Evolutionary conservation across 1,284 basidiomycete genomes (phyloP), one percentile per base, ranked within the genome.

Genomic region (Schizopora paradoxa): DNA sequence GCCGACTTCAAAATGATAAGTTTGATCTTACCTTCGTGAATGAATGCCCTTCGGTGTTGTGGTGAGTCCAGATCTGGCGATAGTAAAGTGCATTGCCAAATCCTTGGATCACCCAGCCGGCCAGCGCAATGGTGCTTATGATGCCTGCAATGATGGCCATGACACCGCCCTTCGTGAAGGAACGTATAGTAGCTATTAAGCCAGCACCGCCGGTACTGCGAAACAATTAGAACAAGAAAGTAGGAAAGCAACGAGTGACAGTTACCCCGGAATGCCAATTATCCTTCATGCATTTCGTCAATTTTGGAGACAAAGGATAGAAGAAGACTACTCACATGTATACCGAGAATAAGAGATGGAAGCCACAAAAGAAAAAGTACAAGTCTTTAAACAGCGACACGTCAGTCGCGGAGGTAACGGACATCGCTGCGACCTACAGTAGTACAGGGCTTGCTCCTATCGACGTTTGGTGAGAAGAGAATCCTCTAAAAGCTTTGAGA

Each of bases 361-460:
- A 96, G 26, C 91, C 94, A 47, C 83, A 77, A 67, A 98, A 98
- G 67, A 96, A 79, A 72, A 95, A 95, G 74, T 90, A 97, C 53
- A 93, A 68, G 71, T 96, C 93, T 93, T 61, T 32, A 51, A 62
- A 60, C 51, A 59, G 48, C 47, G 49, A 63, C 47, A 63, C 54
- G 51, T 52, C 47, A 59, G 55, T 57, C 55, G 62, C 49, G 56
- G 51, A 47, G 54, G 53, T 13, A 27, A 13, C 26, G 35, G 14
- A 26, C 51, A 46, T 21, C 23, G 28, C 27, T 18, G 27, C 16
- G 34, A 58, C 80, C 62, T 66, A 84, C 86, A 90, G 63, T 86
- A 91, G 66, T 90, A 89, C 59, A 90, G 65, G 4, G 87, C 76
- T 78, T 90, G 86, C 67, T 90, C 86, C 87, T 90, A 57, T 11